Evolutionary conservation across 768 basidiomycete genomes (phyloP).

Genomic region (Serendipita vermifera): DNA sequence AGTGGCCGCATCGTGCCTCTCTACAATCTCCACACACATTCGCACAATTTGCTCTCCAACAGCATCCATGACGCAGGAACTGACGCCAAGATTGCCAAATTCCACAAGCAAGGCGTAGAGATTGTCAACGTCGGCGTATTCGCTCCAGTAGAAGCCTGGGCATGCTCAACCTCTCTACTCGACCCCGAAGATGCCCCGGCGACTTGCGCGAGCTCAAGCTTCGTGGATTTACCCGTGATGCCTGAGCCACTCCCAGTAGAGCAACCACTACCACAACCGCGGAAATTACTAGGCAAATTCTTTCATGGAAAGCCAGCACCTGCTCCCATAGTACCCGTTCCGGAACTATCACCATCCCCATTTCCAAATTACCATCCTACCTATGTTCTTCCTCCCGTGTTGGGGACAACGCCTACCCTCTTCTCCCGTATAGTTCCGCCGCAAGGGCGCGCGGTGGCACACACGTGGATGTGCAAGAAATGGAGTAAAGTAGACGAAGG

Average conservation of each 20-base stretch:
- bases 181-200: constrained; percentile 2
- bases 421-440: constrained; percentile 2
- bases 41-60: constrained; percentile 61
- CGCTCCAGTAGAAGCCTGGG: constrained; percentile 65
- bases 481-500: constrained; percentile 1
- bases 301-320: not conserved
- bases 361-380: not conserved
- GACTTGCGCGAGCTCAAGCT: not conserved
- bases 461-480: constrained; percentile 5
- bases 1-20: constrained; percentile 42
- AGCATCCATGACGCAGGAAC: constrained; percentile 79
- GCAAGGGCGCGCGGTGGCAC: not conserved
- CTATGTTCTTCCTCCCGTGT: not conserved
- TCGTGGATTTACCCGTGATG: not conserved
- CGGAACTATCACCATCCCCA: not conserved
- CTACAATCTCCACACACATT: constrained; percentile 75
- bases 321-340: not conserved
- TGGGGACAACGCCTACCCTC: not conserved
- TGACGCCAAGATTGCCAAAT: constrained; percentile 72
- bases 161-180: not conserved
- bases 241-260: not conserved
- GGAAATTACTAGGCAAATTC: not conserved
- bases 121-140: constrained; percentile 63
- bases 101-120: constrained; percentile 54
- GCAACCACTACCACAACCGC: not conserved